Percentiles rank a stretch among this genome's conserved stretches.
Evolutionary conservation across 2,329 filamentous ascomycete genomes (phyloP).

Genomic region (Nemania sp.): DNA sequence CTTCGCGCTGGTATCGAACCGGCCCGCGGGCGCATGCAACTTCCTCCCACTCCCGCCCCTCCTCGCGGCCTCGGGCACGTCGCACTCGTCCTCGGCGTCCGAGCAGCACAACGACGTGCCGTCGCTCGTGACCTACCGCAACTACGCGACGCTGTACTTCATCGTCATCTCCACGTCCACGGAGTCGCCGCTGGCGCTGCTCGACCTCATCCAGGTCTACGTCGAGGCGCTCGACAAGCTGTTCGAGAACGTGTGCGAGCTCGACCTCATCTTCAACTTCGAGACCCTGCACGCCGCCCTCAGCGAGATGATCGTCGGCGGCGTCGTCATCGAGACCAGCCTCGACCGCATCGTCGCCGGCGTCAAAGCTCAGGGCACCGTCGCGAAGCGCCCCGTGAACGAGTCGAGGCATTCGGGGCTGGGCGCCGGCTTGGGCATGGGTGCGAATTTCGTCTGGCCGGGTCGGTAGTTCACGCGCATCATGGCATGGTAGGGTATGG

Average conservation of each 20-base stretch:
- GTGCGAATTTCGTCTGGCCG: constrained; percentile 61
- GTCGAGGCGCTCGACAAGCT: constrained; percentile 92
- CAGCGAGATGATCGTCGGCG: constrained; percentile 92
- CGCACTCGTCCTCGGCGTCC: constrained; percentile 65
- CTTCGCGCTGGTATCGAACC: constrained; percentile 91
- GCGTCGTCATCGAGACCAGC: constrained; percentile 91
- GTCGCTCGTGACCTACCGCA: constrained; percentile 93
- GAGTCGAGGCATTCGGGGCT: constrained; percentile 57
- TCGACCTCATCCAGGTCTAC: constrained; percentile 97
- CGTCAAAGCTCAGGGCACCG: constrained; percentile 74
- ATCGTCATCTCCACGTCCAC: constrained; percentile 97
- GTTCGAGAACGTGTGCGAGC: constrained; percentile 98
- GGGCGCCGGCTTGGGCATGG: constrained; percentile 57
- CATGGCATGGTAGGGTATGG: constrained; percentile 6
- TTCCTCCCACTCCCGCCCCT: constrained; percentile 81
- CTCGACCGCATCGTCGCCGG: constrained; percentile 86
- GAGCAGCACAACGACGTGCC: constrained; percentile 84
- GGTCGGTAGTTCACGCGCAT: constrained; percentile 31
- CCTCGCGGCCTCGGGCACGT: constrained; percentile 64
- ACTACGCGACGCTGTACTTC: constrained; percentile 98
- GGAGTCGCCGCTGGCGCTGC: constrained; percentile 90
- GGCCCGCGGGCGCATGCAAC: constrained; percentile 91
- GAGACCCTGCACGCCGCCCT: constrained; percentile 92
- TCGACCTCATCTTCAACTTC: constrained; percentile 98
- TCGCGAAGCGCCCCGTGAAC: constrained; percentile 79